phyloP scores from a whole-genome alignment of 1,284 basidiomycete genomes.

The Cystobasidiaceae sp. region DNA sequence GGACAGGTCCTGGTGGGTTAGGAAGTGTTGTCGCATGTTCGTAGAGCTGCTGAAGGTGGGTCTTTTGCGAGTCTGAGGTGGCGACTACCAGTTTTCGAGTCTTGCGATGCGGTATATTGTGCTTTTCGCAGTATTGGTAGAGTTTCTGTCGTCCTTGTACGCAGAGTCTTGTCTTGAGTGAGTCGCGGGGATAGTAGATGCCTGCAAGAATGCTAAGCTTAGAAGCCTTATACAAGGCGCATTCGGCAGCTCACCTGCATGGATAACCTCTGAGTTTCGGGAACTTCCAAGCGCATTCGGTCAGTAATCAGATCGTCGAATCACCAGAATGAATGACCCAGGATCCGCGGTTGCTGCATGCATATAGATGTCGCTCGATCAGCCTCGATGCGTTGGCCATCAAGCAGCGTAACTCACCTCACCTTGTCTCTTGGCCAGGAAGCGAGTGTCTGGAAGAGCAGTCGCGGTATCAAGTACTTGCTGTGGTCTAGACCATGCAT shows the following conservation, averaged over 20 bases:
- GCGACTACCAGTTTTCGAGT: constrained; percentile 86
- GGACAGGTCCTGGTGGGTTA: constrained; percentile 47
- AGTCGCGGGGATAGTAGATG: constrained; percentile 67
- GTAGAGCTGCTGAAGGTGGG: constrained; percentile 66
- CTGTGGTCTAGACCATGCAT: neutral
- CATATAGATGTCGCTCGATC: neutral
- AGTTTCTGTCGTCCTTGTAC: constrained; percentile 78
- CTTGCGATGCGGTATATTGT: constrained; percentile 65
- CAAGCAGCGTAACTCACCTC: constrained; percentile 50
- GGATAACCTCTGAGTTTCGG: constrained; percentile 92
- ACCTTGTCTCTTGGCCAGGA: constrained; percentile 69
- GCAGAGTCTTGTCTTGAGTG: constrained; percentile 81
- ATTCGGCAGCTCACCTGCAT: constrained; percentile 55
- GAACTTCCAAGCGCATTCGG: constrained; percentile 55
- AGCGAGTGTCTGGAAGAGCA: constrained; percentile 23
- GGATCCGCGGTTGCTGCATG: constrained; percentile 24
- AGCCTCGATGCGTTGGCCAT: neutral
- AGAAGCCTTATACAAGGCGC: neutral
- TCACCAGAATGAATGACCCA: constrained; percentile 30
- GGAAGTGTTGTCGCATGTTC: constrained; percentile 51
- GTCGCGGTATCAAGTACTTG: neutral
- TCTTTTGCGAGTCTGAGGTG: constrained; percentile 55
- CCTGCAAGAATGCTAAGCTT: constrained; percentile 36
- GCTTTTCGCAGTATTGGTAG: constrained; percentile 67
- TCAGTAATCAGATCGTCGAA: constrained; percentile 32